Percentiles rank a stretch among this genome's conserved stretches.
These are phyloP conservation scores for Lachnellula cervina DNA, from an alignment of 2,329 filamentous ascomycete species.

Conservation along the genomic window DNA sequence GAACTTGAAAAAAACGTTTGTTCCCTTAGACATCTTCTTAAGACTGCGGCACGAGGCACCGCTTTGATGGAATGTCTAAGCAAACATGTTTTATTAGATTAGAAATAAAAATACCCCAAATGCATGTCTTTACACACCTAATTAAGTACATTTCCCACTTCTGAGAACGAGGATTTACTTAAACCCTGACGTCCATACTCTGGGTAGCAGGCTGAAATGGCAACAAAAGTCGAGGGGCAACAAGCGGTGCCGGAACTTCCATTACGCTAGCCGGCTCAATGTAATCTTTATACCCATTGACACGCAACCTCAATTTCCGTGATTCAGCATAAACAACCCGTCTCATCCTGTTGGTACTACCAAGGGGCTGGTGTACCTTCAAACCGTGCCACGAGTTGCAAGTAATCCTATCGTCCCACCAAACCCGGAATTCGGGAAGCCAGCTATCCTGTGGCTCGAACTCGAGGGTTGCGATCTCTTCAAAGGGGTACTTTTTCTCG, in stretches of 20 bases:
- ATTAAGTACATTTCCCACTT: too few species aligned
- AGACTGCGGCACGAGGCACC: too few species aligned
- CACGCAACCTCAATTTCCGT: constrained; percentile 16
- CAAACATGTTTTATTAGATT: too few species aligned
- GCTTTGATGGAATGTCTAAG: too few species aligned
- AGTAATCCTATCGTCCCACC: constrained; percentile 20
- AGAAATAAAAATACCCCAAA: too few species aligned
- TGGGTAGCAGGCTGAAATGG: background rate
- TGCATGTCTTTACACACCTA: too few species aligned
- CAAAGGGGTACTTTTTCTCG: constrained; percentile 13
- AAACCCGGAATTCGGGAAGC: constrained; percentile 15
- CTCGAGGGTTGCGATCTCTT: constrained; percentile 15
- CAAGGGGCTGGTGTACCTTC: constrained; percentile 14
- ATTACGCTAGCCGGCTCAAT: constrained; percentile 13
- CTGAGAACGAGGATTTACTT: too few species aligned
- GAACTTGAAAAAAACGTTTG: too few species aligned
- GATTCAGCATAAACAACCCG: constrained; percentile 18
- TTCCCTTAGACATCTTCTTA: too few species aligned
- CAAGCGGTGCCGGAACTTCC: constrained; percentile 8
- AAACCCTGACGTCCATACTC: background rate
- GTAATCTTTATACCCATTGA: constrained; percentile 19
- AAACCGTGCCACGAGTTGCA: constrained; percentile 15
- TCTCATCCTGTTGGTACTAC: constrained; percentile 16
- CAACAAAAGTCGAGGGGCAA: background rate
- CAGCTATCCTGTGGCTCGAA: constrained; percentile 18